phyloP scores from a whole-genome alignment of 352 stramenopile genomes.

The Lagenidium giganteum region DNA sequence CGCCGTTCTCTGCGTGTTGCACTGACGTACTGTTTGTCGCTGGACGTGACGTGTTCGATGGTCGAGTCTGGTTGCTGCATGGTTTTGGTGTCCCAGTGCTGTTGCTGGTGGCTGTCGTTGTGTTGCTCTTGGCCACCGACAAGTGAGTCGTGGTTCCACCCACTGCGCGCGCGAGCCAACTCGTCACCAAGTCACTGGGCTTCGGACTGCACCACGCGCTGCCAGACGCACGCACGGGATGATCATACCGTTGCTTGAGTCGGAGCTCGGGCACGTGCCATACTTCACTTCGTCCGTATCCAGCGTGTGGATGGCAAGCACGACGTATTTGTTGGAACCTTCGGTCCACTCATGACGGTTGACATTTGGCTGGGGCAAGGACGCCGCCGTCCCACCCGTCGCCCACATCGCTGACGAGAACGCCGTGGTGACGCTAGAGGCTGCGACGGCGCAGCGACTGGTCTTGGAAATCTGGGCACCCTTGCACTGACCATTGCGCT shows the following conservation, averaged over 20 bases:
- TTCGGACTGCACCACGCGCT: too few species aligned
- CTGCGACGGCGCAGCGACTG: conserved; percentile 8
- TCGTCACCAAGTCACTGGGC: too few species aligned
- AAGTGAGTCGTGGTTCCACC: too few species aligned
- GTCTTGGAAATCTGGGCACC: conserved; percentile 13
- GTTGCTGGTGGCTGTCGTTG: too few species aligned
- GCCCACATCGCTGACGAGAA: conserved; percentile 15
- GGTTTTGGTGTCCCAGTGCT: too few species aligned
- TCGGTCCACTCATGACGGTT: conserved; percentile 17
- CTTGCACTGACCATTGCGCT: conserved; percentile 10
- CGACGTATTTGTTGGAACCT: conserved; percentile 6
- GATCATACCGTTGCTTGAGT: conserved; percentile 17
- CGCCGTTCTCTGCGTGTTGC: too few species aligned
- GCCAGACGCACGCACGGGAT: conserved; percentile 30
- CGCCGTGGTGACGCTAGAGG: neutral
- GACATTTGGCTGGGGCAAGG: conserved; percentile 13
- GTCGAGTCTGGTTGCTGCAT: too few species aligned
- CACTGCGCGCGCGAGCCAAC: too few species aligned
- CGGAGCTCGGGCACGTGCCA: conserved; percentile 15
- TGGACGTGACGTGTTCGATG: too few species aligned
- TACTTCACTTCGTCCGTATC: conserved; percentile 5
- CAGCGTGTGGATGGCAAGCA: conserved; percentile 18
- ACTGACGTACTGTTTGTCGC: too few species aligned
- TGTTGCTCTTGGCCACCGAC: too few species aligned
- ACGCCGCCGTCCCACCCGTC: conserved; percentile 5